These are phyloP conservation scores for Sicyos edulis DNA, from an alignment of 306 rosid genomes.

Conservation along the genomic window DNA sequence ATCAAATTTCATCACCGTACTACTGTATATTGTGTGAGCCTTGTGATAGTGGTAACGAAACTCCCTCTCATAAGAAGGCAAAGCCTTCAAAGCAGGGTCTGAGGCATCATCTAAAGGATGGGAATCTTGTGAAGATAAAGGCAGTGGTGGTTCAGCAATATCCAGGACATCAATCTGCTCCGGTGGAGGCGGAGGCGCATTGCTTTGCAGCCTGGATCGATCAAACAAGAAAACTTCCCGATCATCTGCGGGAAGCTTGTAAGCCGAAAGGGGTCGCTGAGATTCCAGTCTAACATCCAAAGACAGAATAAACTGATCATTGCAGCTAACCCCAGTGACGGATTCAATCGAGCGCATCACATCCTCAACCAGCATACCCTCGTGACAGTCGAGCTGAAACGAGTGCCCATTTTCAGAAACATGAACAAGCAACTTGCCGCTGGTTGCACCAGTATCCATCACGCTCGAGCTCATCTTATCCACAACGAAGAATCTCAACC, in stretches of 20 bases:
- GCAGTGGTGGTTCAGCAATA: conserved; percentile 48
- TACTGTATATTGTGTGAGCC: conserved; percentile 51
- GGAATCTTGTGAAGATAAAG: conserved; percentile 54
- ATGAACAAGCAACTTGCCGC: conserved; percentile 67
- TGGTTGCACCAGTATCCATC: conserved; percentile 40
- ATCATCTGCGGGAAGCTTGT: conserved; percentile 81
- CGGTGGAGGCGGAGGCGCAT: conserved; percentile 45
- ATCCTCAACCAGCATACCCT: conserved; percentile 55
- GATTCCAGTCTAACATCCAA: conserved; percentile 70
- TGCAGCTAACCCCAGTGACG: conserved; percentile 38
- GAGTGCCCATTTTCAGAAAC: conserved; percentile 91
- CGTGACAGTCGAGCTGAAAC: conserved; percentile 61
- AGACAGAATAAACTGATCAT: conserved; percentile 85
- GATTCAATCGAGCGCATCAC: conserved; percentile 65
- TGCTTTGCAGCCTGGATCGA: conserved; percentile 61
- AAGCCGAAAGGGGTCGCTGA: conserved; percentile 55
- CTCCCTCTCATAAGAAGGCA: conserved; percentile 84
- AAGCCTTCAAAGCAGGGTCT: conserved; percentile 93
- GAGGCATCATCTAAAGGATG: conserved; percentile 87
- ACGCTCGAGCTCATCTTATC: conserved; percentile 65
- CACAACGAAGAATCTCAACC: conserved; percentile 21
- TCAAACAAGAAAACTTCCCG: conserved; percentile 72
- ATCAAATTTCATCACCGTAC: conserved; percentile 52
- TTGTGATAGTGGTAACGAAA: conserved; percentile 70
- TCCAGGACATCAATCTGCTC: conserved; percentile 53